Percentiles rank a stretch among this genome's conserved stretches.
phyloP scores from a whole-genome alignment of 768 basidiomycete species.

The Hericium rajendrae region DNA sequence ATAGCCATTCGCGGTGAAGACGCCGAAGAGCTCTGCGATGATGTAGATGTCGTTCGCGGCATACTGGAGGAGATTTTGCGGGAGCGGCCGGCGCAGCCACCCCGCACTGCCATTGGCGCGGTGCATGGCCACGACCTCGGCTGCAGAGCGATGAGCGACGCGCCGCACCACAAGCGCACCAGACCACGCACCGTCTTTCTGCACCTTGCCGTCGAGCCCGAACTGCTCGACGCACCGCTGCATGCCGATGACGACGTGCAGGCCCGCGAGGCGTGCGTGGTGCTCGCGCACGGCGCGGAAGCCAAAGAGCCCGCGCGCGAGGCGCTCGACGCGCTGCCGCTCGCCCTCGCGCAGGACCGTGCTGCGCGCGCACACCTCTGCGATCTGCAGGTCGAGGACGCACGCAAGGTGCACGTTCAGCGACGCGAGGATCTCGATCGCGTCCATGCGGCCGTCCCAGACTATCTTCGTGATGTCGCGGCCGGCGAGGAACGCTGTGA shows the following conservation, averaged over 20 bases:
- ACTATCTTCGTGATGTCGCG: conserved; percentile 24
- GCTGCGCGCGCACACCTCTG: conserved; percentile 24
- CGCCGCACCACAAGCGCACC: background rate
- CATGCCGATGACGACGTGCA: conserved; percentile 29
- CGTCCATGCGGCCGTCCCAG: conserved; percentile 34
- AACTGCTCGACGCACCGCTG: conserved; percentile 23
- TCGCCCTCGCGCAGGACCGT: conserved; percentile 20
- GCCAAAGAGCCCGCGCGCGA: conserved; percentile 19
- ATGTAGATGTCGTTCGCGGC: conserved; percentile 34
- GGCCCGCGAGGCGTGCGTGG: conserved; percentile 17
- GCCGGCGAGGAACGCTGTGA: conserved; percentile 22
- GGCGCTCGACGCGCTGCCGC: conserved; percentile 18
- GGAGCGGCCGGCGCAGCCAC: conserved; percentile 31
- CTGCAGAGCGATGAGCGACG: conserved; percentile 13
- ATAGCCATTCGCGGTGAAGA: conserved; percentile 19
- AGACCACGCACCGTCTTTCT: conserved; percentile 26
- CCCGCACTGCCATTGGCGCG: conserved; percentile 17
- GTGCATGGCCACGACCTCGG: conserved; percentile 29
- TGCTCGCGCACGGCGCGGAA: conserved; percentile 17
- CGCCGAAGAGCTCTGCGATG: conserved; percentile 26
- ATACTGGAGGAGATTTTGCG: conserved; percentile 26
- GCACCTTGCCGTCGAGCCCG: conserved; percentile 14
- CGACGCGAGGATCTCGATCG: conserved; percentile 21
- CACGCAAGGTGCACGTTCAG: conserved; percentile 20
- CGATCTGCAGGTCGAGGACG: conserved; percentile 32